These are phyloP conservation scores for Diphasiastrum complanatum DNA, from an alignment of 83 land plant genomes.

Conservation along the genomic window DNA sequence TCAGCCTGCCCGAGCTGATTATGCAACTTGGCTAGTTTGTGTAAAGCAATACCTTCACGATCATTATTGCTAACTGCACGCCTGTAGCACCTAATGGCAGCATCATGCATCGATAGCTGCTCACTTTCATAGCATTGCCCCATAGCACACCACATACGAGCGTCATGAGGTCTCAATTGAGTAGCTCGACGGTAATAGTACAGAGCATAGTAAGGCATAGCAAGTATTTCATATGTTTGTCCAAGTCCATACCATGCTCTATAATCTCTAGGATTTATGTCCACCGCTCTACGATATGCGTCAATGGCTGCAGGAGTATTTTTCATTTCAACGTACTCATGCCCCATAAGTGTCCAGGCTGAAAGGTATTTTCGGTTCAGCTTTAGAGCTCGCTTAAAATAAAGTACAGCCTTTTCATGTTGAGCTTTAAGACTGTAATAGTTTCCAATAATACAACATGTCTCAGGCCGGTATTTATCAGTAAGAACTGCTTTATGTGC, in stretches of 20 bases:
- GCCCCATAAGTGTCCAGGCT: constrained; percentile 99
- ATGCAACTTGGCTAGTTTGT: constrained; percentile 78
- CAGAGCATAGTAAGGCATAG: constrained; percentile 87
- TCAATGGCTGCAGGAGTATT: constrained; percentile 92
- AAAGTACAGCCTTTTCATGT: constrained; percentile 64
- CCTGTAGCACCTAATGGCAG: constrained; percentile 85
- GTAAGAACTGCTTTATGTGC: constrained; percentile 85
- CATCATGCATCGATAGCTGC: constrained; percentile 71
- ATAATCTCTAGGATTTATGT: constrained; percentile 85
- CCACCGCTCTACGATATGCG: constrained; percentile 88
- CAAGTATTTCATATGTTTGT: constrained; percentile 92
- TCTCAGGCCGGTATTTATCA: constrained; percentile 93
- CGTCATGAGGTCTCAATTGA: constrained; percentile 79
- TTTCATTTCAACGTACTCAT: constrained; percentile 97
- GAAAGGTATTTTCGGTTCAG: constrained; percentile 80
- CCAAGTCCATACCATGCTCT: constrained; percentile 99
- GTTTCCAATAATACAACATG: constrained; percentile 94
- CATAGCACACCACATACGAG: constrained; percentile 97
- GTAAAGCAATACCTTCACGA: constrained; percentile 82
- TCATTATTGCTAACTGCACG: constrained; percentile 78
- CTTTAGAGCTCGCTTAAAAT: constrained; percentile 82
- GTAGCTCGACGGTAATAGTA: constrained; percentile 77
- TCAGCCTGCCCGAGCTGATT: constrained; percentile 56
- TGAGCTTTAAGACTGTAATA: constrained; percentile 83
- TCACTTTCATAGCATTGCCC: constrained; percentile 91